Conservation (phyloP, 306 rosid species). For the Phaseolus lunatus region DNA sequence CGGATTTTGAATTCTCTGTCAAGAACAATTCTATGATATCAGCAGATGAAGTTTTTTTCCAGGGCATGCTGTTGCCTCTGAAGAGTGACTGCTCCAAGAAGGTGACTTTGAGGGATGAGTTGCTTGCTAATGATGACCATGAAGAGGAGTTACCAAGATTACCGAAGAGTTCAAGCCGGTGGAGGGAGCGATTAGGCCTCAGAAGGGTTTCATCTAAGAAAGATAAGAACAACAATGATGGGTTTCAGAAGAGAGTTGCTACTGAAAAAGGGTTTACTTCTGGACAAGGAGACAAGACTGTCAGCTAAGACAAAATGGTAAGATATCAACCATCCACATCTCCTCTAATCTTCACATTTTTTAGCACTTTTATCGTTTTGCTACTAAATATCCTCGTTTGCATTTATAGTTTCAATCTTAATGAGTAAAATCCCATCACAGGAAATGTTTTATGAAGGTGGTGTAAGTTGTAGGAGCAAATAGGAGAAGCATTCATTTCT, state of each 20-base stretch:
- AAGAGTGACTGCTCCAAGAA: slow-evolving; percentile 61
- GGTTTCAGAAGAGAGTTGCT: slow-evolving; percentile 60
- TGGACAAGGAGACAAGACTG: slow-evolving; percentile 58
- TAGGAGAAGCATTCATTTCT: slow-evolving; percentile 31
- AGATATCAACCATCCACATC: slow-evolving; percentile 14
- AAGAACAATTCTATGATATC: slow-evolving; percentile 72
- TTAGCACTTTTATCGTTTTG: not conserved
- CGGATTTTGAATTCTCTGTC: slow-evolving; percentile 91
- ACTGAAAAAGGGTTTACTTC: slow-evolving; percentile 57
- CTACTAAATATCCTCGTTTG: not conserved
- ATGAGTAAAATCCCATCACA: slow-evolving; percentile 30
- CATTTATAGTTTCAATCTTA: slow-evolving; percentile 14
- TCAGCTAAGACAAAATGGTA: slow-evolving; percentile 68
- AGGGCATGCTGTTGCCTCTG: slow-evolving; percentile 85
- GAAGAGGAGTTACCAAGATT: slow-evolving; percentile 55
- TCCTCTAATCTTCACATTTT: not conserved
- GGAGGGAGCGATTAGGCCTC: slow-evolving; percentile 83
- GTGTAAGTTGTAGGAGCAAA: slow-evolving; percentile 51
- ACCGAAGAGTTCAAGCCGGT: slow-evolving; percentile 65
- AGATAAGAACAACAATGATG: slow-evolving; percentile 60
- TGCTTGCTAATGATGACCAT: slow-evolving; percentile 59
- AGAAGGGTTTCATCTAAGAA: slow-evolving; percentile 62
- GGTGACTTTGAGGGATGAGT: slow-evolving; percentile 80
- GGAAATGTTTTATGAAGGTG: slow-evolving; percentile 63
- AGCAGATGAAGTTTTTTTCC: slow-evolving; percentile 81